Percentiles rank a stretch among this genome's conserved stretches.
phyloP scores from a whole-genome alignment of 139 green algal species.

The Coelastrella sp. region DNA sequence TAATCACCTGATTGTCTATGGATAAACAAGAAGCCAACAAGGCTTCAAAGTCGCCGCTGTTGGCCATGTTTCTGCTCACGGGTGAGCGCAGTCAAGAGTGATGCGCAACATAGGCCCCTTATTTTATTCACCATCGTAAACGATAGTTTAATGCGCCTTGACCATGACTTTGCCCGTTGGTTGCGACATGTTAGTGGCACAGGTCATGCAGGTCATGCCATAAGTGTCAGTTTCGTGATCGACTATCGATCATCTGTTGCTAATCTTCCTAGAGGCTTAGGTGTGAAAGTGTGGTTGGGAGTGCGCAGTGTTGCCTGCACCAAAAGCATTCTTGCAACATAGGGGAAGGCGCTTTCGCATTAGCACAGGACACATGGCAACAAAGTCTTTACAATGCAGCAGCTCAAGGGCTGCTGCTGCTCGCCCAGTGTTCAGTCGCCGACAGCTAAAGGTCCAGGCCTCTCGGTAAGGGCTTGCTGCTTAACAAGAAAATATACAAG shows the following conservation, averaged over 20 bases:
- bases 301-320: background rate
- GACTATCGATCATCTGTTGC: no score
- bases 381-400: constrained; percentile 28
- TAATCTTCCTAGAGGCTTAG: no score
- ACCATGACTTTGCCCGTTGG: no score
- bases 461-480: constrained; percentile 6
- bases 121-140: no score
- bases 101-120: no score
- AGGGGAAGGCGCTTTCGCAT: background rate
- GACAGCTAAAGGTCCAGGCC: constrained; percentile 23
- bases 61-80: background rate
- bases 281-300: background rate
- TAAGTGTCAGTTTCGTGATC: no score
- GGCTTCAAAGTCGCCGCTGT: constrained; percentile 45
- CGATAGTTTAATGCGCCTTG: no score
- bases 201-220: no score
- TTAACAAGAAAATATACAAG: background rate
- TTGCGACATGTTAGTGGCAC: no score
- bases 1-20: constrained; percentile 52
- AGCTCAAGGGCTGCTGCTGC: constrained; percentile 3
- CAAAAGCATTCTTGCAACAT: background rate
- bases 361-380: background rate
- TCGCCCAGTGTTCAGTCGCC: constrained; percentile 10
- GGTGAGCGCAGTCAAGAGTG: no score
- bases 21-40: constrained; percentile 53